These are phyloP conservation scores for Ascochyta fabae DNA, from an alignment of 2,329 filamentous ascomycete genomes.

Conservation along the genomic window DNA sequence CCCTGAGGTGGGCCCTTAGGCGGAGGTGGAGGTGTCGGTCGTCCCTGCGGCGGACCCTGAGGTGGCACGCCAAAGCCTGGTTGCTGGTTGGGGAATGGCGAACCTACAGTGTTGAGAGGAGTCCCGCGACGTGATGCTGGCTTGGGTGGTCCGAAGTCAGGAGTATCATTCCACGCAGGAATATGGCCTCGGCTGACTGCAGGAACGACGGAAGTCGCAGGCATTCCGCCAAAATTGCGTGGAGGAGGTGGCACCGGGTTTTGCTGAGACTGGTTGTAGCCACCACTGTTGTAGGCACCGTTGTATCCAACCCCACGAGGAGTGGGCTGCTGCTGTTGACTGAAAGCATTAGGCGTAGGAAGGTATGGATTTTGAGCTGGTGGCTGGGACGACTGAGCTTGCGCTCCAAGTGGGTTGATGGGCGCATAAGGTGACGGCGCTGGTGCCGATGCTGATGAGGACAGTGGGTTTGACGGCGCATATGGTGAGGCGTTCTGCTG, in stretches of 20 bases:
- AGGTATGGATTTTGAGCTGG: slow-evolving; percentile 52
- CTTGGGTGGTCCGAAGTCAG: slow-evolving; percentile 73
- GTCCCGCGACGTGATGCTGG: slow-evolving; percentile 76
- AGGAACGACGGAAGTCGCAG: slow-evolving; percentile 61
- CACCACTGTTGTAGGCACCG: slow-evolving; percentile 13
- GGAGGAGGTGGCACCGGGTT: slow-evolving; percentile 64
- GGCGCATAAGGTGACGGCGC: slow-evolving; percentile 33
- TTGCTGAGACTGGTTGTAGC: slow-evolving; percentile 54
- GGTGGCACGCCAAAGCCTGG: slow-evolving; percentile 52
- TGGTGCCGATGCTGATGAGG: slow-evolving; percentile 24
- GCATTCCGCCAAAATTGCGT: slow-evolving; percentile 71
- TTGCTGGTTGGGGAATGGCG: slow-evolving; percentile 74
- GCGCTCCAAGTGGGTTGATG: slow-evolving; percentile 38
- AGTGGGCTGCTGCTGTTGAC: slow-evolving; percentile 46
- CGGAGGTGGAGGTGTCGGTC: slow-evolving; percentile 76
- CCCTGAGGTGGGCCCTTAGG: slow-evolving; percentile 71
- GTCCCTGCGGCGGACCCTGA: slow-evolving; percentile 64
- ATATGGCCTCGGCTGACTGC: slow-evolving; percentile 74
- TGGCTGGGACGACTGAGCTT: slow-evolving; percentile 28
- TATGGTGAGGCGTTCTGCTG: slow-evolving; percentile 46
- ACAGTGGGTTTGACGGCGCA: slow-evolving; percentile 38
- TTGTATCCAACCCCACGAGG: slow-evolving; percentile 23
- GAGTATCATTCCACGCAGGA: slow-evolving; percentile 93
- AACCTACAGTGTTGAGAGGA: slow-evolving; percentile 72
- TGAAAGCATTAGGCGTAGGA: slow-evolving; percentile 22